Evolutionary conservation across 345 rosid genomes (phyloP).

Genomic region (Syzygium oleosum): DNA sequence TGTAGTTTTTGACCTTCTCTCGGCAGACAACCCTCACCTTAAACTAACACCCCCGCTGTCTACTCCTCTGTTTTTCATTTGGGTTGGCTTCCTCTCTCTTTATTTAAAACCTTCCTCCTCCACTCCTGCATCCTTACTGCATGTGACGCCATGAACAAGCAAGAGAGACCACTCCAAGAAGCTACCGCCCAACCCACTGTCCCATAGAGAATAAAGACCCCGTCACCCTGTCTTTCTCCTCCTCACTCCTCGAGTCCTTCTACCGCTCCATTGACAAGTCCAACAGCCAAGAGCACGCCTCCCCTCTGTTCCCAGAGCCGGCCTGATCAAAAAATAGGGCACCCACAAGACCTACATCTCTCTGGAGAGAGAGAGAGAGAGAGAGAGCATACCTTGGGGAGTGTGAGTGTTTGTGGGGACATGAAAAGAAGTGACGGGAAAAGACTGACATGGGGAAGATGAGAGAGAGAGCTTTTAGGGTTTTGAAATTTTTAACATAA

Average conservation of each 20-base stretch:
- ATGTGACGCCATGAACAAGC: slow-evolving; percentile 21
- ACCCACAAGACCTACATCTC: not conserved
- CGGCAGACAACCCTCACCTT: slow-evolving; percentile 29
- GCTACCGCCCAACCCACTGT: not conserved
- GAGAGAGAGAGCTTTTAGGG: too few species aligned
- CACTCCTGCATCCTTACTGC: not conserved
- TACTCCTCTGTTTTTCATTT: not conserved
- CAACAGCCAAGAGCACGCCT: slow-evolving; percentile 5
- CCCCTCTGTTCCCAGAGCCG: slow-evolving; percentile 6
- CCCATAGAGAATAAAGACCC: slow-evolving; percentile 58
- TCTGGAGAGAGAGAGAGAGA: too few species aligned
- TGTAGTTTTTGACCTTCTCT: slow-evolving; percentile 62
- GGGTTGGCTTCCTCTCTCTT: not conserved
- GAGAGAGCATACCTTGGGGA: too few species aligned
- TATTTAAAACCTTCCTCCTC: not conserved
- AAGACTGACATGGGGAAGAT: too few species aligned
- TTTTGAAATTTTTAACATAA: too few species aligned
- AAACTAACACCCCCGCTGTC: not conserved
- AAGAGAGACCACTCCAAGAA: slow-evolving; percentile 13
- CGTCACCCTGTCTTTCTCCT: slow-evolving; percentile 54
- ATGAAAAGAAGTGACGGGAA: too few species aligned
- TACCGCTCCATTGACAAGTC: slow-evolving; percentile 63
- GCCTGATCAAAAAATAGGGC: slow-evolving; percentile 25
- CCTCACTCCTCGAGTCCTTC: slow-evolving; percentile 66
- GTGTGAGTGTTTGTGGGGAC: too few species aligned